These are phyloP conservation scores for Neovahlkampfia damariscottae DNA, from an alignment of 78 protist species.

Conservation along the genomic window DNA sequence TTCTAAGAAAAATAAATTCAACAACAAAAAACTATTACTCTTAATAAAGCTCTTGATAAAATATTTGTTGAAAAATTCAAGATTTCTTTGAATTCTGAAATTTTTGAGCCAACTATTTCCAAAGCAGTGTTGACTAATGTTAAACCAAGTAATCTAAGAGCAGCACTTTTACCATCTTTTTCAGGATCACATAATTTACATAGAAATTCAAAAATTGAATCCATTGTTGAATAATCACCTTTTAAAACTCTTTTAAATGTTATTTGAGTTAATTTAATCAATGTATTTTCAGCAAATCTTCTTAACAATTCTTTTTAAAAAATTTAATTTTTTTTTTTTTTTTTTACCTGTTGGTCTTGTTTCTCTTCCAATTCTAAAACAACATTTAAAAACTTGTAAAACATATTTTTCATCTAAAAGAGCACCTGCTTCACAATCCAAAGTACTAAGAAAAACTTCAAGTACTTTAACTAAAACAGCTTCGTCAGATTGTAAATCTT, in stretches of 20 bases:
- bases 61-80: neutral
- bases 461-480: constrained; percentile 72
- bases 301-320: neutral
- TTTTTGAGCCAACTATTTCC: neutral
- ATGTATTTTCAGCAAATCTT: neutral
- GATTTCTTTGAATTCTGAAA: neutral
- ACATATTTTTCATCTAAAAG: neutral
- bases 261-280: neutral
- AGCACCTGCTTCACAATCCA: neutral
- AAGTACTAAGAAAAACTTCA: constrained; percentile 25
- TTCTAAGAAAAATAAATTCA: neutral
- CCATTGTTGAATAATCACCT: neutral
- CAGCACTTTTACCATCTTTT: neutral
- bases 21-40: neutral
- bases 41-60: neutral
- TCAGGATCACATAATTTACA: neutral
- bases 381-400: neutral
- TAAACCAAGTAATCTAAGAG: neutral
- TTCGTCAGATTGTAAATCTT: constrained; percentile 75
- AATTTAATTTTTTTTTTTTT: too few relatives aligned
- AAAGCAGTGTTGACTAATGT: neutral
- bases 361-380: neutral
- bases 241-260: neutral
- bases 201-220: neutral
- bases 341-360: constrained; percentile 1